Evolutionary conservation across 2,329 filamentous ascomycete species (phyloP).

Genomic region (Claviceps monticola): DNA sequence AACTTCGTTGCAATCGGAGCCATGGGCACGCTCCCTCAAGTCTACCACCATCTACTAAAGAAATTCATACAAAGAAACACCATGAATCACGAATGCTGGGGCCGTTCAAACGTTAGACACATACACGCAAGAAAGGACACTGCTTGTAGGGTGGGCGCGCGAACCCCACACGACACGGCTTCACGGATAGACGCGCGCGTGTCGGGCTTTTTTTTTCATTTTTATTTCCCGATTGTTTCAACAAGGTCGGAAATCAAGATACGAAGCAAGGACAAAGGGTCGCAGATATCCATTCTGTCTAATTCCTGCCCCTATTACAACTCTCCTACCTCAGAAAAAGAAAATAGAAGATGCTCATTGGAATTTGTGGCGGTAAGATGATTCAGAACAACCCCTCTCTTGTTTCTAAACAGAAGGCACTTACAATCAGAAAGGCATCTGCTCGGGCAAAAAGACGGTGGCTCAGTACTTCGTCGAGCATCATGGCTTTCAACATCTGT

Average conservation of each 20-base stretch:
- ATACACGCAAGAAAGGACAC: not conserved
- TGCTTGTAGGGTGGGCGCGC: not conserved
- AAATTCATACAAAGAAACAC: not conserved
- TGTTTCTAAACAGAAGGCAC: not conserved
- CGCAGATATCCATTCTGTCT: too few relatives aligned
- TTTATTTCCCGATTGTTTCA: not conserved
- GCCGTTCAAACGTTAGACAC: too few relatives aligned
- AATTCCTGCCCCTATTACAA: too few relatives aligned
- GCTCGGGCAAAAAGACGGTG: conserved; percentile 82
- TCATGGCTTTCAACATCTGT: conserved; percentile 66
- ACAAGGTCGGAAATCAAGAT: not conserved
- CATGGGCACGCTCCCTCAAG: not conserved
- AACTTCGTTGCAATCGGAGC: not conserved
- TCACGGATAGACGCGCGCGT: not conserved
- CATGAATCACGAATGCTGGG: too few relatives aligned
- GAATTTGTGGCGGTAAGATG: conserved; percentile 55
- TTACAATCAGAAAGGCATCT: conserved; percentile 51
- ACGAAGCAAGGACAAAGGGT: not conserved
- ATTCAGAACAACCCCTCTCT: not conserved
- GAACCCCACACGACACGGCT: conserved; percentile 6
- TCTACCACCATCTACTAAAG: too few relatives aligned
- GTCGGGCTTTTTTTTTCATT: not conserved
- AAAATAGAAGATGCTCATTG: conserved; percentile 52
- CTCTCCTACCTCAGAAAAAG: not conserved
- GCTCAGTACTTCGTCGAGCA: conserved; percentile 75